Percentiles rank a stretch among this genome's conserved stretches.
These are phyloP conservation scores for Xylaria sp. DNA, from an alignment of 2,329 filamentous ascomycete species.

Conservation along the genomic window DNA sequence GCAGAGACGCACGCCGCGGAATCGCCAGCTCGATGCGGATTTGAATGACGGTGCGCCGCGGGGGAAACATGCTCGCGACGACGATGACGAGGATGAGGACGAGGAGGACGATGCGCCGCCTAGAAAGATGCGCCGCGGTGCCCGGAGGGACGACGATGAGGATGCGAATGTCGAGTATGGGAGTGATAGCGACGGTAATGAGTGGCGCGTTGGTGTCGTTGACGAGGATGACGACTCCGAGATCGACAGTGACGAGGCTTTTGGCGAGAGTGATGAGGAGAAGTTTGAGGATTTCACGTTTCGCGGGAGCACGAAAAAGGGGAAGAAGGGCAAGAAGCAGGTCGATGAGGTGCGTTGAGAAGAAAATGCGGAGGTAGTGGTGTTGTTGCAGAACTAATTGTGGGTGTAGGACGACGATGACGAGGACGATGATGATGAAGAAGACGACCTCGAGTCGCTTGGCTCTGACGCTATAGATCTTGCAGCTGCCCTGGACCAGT, in stretches of 20 bases:
- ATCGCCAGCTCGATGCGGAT: conserved; percentile 47
- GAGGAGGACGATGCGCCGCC: conserved; percentile 56
- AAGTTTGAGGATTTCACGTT: conserved; percentile 69
- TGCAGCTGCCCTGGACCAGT: conserved; percentile 48
- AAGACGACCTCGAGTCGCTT: conserved; percentile 53
- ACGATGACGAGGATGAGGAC: conserved; percentile 48
- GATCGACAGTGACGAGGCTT: conserved; percentile 69
- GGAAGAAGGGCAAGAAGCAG: conserved; percentile 38
- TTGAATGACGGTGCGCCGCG: conserved; percentile 25
- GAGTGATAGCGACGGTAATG: conserved; percentile 79
- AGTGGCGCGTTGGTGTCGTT: conserved; percentile 70
- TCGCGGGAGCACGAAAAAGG: conserved; percentile 41
- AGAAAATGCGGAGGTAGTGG: conserved; percentile 15
- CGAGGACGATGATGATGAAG: conserved; percentile 45
- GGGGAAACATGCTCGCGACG: conserved; percentile 41
- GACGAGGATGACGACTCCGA: conserved; percentile 60
- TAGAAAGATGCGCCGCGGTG: conserved; percentile 39
- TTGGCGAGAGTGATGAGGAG: conserved; percentile 84
- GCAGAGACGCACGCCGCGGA: conserved; percentile 45
- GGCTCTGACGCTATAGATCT: conserved; percentile 56
- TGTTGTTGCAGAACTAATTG: conserved; percentile 18
- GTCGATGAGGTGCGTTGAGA: conserved; percentile 38
- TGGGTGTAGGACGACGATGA: conserved; percentile 47
- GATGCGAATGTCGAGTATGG: conserved; percentile 60
- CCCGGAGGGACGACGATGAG: conserved; percentile 40